These are phyloP conservation scores for Phoma herbarum DNA, from an alignment of 2,329 filamentous ascomycete genomes.

Conservation along the genomic window DNA sequence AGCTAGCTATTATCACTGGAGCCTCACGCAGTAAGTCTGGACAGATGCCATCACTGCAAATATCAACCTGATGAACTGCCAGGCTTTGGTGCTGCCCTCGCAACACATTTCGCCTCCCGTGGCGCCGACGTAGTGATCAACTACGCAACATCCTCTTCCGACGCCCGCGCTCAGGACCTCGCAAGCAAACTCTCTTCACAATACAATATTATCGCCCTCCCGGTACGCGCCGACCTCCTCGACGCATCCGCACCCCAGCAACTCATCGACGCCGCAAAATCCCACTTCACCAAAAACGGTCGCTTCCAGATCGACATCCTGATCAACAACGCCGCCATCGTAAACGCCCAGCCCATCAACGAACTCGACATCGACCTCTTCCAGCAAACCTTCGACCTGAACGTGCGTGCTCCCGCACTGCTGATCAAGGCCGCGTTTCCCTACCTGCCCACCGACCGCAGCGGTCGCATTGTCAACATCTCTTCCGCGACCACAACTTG, in stretches of 20 bases:
- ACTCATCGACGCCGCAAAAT: conserved; percentile 64
- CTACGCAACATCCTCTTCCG: conserved; percentile 70
- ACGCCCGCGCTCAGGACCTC: conserved; percentile 58
- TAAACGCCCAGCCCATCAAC: conserved; percentile 28
- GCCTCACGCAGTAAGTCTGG: conserved; percentile 70
- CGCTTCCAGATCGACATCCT: conserved; percentile 77
- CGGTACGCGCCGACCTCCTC: conserved; percentile 74
- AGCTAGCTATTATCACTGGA: conserved; percentile 78
- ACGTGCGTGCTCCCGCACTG: conserved; percentile 59
- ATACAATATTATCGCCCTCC: conserved; percentile 66
- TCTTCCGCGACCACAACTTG: conserved; percentile 63
- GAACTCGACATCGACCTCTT: conserved; percentile 1
- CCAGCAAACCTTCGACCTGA: conserved; percentile 27
- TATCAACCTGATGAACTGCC: not conserved
- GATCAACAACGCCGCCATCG: conserved; percentile 70
- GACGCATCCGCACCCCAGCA: conserved; percentile 64
- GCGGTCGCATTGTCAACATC: conserved; percentile 67
- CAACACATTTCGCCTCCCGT: conserved; percentile 72
- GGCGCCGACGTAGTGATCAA: conserved; percentile 72
- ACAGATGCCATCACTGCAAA: not conserved
- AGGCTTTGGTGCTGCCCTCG: conserved; percentile 75
- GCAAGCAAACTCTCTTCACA: conserved; percentile 60
- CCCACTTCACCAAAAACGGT: conserved; percentile 60
- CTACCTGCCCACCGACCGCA: conserved; percentile 72
- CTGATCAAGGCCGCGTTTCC: conserved; percentile 74